These are phyloP conservation scores for Clarireedia monteithiana DNA, from an alignment of 2,329 filamentous ascomycete genomes.

Conservation along the genomic window DNA sequence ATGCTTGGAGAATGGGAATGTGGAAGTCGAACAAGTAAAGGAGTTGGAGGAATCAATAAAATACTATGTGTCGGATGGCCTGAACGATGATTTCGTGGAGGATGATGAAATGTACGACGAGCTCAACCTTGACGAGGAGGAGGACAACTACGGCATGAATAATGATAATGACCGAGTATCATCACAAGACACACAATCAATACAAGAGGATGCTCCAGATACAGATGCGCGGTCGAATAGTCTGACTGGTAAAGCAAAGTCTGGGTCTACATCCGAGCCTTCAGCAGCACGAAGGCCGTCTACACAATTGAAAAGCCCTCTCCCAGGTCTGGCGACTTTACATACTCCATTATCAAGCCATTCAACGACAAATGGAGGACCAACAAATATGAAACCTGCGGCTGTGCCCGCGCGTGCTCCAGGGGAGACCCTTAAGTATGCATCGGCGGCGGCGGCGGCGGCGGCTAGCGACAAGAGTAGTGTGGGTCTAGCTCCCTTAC, in stretches of 20 bases:
- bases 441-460: constrained; percentile 88
- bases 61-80: constrained; percentile 89
- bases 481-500: constrained; percentile 86
- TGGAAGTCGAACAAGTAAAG: constrained; percentile 80
- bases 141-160: constrained; percentile 75
- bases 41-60: constrained; percentile 87
- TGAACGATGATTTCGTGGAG: constrained; percentile 83
- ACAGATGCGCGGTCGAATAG: constrained; percentile 39
- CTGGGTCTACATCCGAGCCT: constrained; percentile 49
- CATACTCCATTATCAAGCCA: constrained; percentile 59
- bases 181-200: constrained; percentile 90
- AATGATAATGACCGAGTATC: constrained; percentile 79
- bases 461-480: constrained; percentile 86
- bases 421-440: constrained; percentile 91
- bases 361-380: constrained; percentile 48
- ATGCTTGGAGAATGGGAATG: constrained; percentile 83
- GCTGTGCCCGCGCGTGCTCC: constrained; percentile 75
- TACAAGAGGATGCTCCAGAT: constrained; percentile 75
- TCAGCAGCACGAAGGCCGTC: constrained; percentile 64
- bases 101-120: constrained; percentile 96
- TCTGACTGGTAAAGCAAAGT: constrained; percentile 42
- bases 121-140: constrained; percentile 84
- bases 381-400: constrained; percentile 82
- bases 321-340: constrained; percentile 86
- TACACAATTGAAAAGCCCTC: constrained; percentile 83